A percentile compares a stretch with the other conserved stretches of the same genome.
Evolutionary conservation across 257 asterid genomes (phyloP).

Genomic region (Cruciata laevipes): DNA sequence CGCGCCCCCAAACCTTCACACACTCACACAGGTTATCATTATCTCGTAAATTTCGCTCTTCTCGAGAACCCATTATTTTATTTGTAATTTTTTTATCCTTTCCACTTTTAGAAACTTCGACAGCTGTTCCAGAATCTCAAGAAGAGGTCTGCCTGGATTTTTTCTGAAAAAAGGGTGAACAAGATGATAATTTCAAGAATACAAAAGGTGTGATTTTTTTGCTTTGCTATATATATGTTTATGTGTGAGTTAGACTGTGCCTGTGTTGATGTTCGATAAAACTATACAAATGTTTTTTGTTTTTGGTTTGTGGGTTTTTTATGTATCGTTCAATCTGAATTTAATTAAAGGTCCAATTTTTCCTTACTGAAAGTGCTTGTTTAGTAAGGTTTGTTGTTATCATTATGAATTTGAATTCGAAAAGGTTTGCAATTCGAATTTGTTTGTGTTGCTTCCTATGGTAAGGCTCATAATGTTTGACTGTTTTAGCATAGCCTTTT

Average conservation of each 20-base stretch:
- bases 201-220: too few relatives aligned
- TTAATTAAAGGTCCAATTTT: background rate
- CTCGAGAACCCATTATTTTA: too few relatives aligned
- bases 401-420: background rate
- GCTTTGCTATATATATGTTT: too few relatives aligned
- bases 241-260: background rate
- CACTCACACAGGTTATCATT: too few relatives aligned
- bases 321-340: background rate
- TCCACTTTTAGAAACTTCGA: too few relatives aligned
- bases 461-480: background rate
- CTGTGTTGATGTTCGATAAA: background rate
- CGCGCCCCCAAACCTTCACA: constrained; percentile 22
- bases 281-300: background rate
- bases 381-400: background rate
- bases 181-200: too few relatives aligned
- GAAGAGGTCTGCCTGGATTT: too few relatives aligned
- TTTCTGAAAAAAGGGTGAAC: too few relatives aligned
- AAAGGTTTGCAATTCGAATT: background rate
- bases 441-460: background rate
- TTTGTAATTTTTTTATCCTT: too few relatives aligned
- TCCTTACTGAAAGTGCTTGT: background rate
- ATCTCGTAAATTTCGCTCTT: too few relatives aligned
- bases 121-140: too few relatives aligned
- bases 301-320: background rate
- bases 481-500: background rate